Base-by-base conservation (phyloP, 2,329 filamentous ascomycete species). In the Venturia oleaginea region DNA sequence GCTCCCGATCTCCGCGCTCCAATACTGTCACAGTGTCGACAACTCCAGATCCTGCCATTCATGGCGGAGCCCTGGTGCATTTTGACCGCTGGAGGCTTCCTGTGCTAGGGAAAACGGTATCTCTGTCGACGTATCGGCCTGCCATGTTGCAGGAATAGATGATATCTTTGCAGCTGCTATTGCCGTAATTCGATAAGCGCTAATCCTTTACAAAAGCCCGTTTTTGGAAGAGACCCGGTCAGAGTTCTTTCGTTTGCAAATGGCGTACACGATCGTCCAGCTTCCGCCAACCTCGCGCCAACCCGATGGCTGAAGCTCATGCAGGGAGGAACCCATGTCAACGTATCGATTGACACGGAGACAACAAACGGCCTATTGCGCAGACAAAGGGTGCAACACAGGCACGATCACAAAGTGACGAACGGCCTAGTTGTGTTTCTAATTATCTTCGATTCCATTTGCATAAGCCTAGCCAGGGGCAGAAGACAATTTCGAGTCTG, bases 391-490 rank as follows among this genome's bases (percentile, higher is more conserved):
- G 27, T 34, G 51, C 30, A 57, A 57, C n/a, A 27, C 51, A 55
- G 51, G 51, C 51, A 57, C 51, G 15, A 57, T 57, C 51, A 57
- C 51, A 57, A 57, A 57, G 30, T 57, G 51, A 57, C 51, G 51
- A 57, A 57, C 51, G 27, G 27, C 27, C 24, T 57, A 22, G 6
- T n/a, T n/a, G n/a, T 57, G 27, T 57, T 57, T 34, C 51, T 34
- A 15, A 57, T 32, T 57, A 34, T 57, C 51, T 57, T 57, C 51
- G 51, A 57, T 34, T 34, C 51, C 27, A 34, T 57, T n/a, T 57
- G 51, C 51, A 57, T 57, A 34, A 57, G 51, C 51, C 30, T 57
- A 57, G 51, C 51, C 27, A 57, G 51, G 51, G 51, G 34, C 24
- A 57, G 27, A n/a, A 27, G 51, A n/a, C 51, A 57, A 57, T 57